phyloP scores from a whole-genome alignment of 179 eudicot genomes.

The Actinidia arguta region DNA sequence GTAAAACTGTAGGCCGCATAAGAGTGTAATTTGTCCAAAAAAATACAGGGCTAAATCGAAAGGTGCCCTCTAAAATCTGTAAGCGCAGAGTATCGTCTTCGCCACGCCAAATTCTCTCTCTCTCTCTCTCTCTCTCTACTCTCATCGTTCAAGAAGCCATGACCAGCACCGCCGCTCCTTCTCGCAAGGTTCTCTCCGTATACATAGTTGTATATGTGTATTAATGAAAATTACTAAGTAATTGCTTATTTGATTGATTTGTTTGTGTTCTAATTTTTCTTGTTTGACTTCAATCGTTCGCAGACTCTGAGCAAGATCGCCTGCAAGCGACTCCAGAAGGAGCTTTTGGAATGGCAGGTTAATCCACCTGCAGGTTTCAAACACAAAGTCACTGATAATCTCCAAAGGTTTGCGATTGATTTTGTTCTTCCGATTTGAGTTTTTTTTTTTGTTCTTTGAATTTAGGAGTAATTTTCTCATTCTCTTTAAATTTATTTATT shows the following conservation, averaged over 20 bases:
- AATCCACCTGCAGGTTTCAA: slow-evolving; percentile 90
- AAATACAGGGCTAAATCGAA: no score
- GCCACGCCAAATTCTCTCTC: not conserved
- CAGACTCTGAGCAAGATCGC: slow-evolving; percentile 93
- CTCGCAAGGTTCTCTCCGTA: slow-evolving; percentile 56
- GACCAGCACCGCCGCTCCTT: slow-evolving; percentile 54
- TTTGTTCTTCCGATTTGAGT: not conserved
- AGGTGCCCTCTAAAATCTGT: no score
- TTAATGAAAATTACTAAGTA: not conserved
- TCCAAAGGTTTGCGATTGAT: slow-evolving; percentile 55
- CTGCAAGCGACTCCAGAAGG: slow-evolving; percentile 83
- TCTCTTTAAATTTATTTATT: not conserved
- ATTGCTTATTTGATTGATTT: not conserved
- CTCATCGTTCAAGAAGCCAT: slow-evolving; percentile 29
- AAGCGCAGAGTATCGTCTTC: no score
- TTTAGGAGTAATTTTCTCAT: not conserved
- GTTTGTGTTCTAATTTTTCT: not conserved
- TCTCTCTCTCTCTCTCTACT: slow-evolving; percentile 18
- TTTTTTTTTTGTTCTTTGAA: not conserved
- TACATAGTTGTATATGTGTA: not conserved
- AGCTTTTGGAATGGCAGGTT: slow-evolving; percentile 83
- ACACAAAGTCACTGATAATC: slow-evolving; percentile 87
- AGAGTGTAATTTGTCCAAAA: no score
- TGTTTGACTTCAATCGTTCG: not conserved
- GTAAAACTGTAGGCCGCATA: no score